A percentile compares a stretch with the other conserved stretches of the same genome.
phyloP scores from a whole-genome alignment of 1,139 yeast genomes.

The Trichomonascaceae sp. region DNA sequence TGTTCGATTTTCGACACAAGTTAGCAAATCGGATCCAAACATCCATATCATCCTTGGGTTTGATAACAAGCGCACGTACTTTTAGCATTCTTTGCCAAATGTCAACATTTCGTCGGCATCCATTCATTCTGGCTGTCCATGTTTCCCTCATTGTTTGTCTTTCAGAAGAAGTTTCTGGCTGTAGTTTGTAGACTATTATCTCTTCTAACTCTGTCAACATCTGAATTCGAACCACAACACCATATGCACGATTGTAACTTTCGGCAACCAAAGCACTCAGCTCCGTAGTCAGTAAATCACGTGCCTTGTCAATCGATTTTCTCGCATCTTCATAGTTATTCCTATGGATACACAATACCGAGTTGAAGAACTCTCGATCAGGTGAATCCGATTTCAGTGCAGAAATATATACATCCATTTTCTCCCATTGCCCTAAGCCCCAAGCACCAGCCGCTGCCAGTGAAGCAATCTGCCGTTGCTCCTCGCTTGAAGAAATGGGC shows the following conservation, averaged over 20 bases:
- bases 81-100: slow-evolving; percentile 96
- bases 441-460: slow-evolving; percentile 98
- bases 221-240: slow-evolving; percentile 93
- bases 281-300: slow-evolving; percentile 87
- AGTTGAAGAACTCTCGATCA: slow-evolving; percentile 89
- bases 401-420: slow-evolving; percentile 84
- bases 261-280: slow-evolving; percentile 92
- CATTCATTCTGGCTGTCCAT: slow-evolving; percentile 87
- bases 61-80: slow-evolving; percentile 86
- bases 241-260: slow-evolving; percentile 93
- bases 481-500: slow-evolving; percentile 66
- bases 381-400: slow-evolving; percentile 92
- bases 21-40: slow-evolving; percentile 99
- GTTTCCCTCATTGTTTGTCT: slow-evolving; percentile 77
- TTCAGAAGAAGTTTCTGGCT: slow-evolving; percentile 69
- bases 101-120: slow-evolving; percentile 95
- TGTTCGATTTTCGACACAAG: slow-evolving; percentile 86
- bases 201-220: slow-evolving; percentile 97
- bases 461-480: slow-evolving; percentile 85
- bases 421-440: slow-evolving; percentile 98
- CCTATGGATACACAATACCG: slow-evolving; percentile 78
- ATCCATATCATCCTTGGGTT: slow-evolving; percentile 95
- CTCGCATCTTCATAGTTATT: slow-evolving; percentile 82
- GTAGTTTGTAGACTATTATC: slow-evolving; percentile 77
- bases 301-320: slow-evolving; percentile 70